A percentile compares a stretch with the other conserved stretches of the same genome.
Evolutionary conservation across 257 asterid species (phyloP).

Genomic region (Nicotiana attenuata): DNA sequence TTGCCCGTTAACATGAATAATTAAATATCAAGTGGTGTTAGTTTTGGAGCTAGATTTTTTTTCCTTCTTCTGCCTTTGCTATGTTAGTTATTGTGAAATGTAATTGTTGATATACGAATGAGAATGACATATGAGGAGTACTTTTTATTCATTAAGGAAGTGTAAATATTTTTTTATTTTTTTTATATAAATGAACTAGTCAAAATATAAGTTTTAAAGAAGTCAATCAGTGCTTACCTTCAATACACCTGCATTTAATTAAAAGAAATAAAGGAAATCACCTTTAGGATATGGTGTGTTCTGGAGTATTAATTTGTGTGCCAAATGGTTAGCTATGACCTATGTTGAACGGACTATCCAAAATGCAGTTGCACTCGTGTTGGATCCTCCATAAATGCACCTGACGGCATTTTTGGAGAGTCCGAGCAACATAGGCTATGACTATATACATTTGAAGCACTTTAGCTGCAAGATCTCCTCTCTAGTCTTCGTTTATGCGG

Average conservation of each 20-base stretch:
- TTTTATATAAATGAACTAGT: neutral
- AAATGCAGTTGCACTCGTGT: too few relatives aligned
- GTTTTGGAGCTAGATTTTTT: conserved; percentile 24
- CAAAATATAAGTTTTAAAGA: neutral
- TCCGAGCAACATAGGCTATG: too few relatives aligned
- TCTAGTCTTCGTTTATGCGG: neutral
- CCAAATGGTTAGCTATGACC: neutral
- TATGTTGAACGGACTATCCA: too few relatives aligned
- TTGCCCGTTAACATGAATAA: conserved; percentile 30
- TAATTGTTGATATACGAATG: conserved; percentile 30
- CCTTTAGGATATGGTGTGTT: neutral
- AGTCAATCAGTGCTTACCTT: neutral
- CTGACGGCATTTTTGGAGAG: too few relatives aligned
- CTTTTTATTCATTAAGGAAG: neutral
- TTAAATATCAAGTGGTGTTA: conserved; percentile 24
- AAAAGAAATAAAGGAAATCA: neutral
- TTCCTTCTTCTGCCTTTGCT: conserved; percentile 17
- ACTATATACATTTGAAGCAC: neutral
- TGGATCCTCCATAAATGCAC: too few relatives aligned
- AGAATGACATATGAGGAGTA: conserved; percentile 19
- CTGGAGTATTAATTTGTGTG: neutral
- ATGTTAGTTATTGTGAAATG: conserved; percentile 27
- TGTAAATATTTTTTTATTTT: neutral
- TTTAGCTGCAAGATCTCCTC: neutral
- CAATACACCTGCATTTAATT: neutral